Base-by-base conservation (phyloP, 805 yeast genomes). In the Wickerhamiella allomyrinae region DNA sequence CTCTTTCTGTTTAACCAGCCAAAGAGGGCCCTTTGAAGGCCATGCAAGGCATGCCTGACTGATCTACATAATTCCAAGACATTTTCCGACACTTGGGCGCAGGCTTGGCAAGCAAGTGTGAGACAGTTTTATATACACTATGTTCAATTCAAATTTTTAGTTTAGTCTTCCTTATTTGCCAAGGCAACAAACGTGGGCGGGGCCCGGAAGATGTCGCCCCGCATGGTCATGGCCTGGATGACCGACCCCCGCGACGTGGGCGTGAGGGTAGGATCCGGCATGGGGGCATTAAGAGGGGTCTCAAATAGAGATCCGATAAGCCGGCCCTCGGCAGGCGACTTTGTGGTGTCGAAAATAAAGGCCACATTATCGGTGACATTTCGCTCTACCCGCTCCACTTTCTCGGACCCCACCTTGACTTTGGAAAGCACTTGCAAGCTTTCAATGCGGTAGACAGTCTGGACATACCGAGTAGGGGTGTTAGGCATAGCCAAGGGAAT, bases 261-360 rank as follows among this genome's bases (percentile, higher is more conserved):
- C 42, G 49, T 48, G 20, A 41, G 17, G 29, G 53, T 42, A 10
- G 57, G 54, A 31, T 54, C 59, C 3, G 65, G 63, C 50, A 56
- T 46, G 8, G 63, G 62, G 7, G 51, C 48, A 8, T 47, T 49
- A 10, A 55, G 42, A 5, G 60, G 63, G n/a, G 46, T 67, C 57
- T 82, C 83, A 59, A 84, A 78, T 36, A 77, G 67, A 33, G 81
- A 68, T 34, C 84, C 84, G 45, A 82, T 73, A 50, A 83, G 58
- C 21, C 71, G 64, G 44, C 76, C 64, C 43, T 73, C 66, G 53
- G 78, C 65, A 4, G 66, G 66, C 42, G 77, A 61, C 43, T 70
- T 67, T 19, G 54, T 43, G 21, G 83, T 74, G 55, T 79, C 77
- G 50, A 81, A 67, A 43, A 75, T 65, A 57, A 72, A 75, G 1